Evolutionary conservation across 805 yeast species (phyloP).

Genomic region (Monosporozyma yasuniensis): DNA sequence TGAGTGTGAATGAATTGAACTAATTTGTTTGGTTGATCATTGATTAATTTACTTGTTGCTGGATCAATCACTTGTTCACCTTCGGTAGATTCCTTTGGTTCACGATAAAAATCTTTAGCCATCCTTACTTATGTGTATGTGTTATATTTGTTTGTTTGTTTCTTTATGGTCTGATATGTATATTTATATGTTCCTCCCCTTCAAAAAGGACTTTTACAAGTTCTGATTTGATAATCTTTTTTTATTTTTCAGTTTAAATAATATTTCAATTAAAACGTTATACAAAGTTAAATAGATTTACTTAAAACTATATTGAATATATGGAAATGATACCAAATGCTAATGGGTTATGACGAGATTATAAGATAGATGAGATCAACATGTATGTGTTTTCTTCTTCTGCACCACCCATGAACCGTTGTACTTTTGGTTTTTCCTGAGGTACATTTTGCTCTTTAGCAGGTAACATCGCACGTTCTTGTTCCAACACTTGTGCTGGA

Average conservation of each 20-base stretch:
- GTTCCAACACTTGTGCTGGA: background rate
- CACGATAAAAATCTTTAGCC: slow-evolving; percentile 7
- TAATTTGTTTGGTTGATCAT: slow-evolving; percentile 14
- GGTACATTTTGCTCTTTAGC: background rate
- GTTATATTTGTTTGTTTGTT: background rate
- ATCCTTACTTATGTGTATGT: background rate
- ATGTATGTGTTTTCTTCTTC: slow-evolving; percentile 13
- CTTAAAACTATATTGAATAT: background rate
- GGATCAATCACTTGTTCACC: slow-evolving; percentile 1
- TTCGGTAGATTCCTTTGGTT: slow-evolving; percentile 2
- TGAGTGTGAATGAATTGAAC: slow-evolving; percentile 10
- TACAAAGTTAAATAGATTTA: background rate
- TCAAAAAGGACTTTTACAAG: background rate
- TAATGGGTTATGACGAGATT: background rate
- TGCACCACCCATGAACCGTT: background rate
- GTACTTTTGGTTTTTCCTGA: background rate
- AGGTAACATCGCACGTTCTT: background rate
- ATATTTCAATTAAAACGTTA: background rate
- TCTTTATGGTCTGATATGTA: background rate
- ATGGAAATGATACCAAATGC: background rate
- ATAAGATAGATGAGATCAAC: slow-evolving; percentile 20
- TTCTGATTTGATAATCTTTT: background rate
- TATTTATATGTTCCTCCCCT: background rate
- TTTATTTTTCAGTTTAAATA: background rate
- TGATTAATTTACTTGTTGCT: background rate